Evolutionary conservation across 1,284 basidiomycete genomes (phyloP), one percentile per base, ranked within the genome.

Genomic region (Acaromyces ingoldii): DNA sequence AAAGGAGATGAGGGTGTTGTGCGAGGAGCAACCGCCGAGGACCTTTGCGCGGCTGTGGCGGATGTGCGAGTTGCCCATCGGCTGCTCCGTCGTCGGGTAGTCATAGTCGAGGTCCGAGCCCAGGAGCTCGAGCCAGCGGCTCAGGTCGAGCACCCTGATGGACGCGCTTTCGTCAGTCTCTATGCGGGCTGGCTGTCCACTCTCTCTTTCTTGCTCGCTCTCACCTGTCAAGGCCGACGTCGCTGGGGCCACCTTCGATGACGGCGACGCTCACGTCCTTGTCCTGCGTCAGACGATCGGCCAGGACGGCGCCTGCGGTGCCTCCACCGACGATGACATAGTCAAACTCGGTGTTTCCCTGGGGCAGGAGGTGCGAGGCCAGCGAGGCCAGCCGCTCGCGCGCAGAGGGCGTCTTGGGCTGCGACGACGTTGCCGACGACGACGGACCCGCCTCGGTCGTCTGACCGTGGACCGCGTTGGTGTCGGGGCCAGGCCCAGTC

Each of bases 1-100:
- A 62, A 76, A 76, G 38, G 70, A 74, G 56, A 76, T 76, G 29
- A 76, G 60, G 22, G 75, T 76, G 60, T 76, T 76, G 67, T 76
- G 75, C 41, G 70, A 73, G 15, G 65, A 70, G 58, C 75, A 76
- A 30, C 75, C 75, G 25, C 75, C 75, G 10, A 76, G 62, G 7
- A 76, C 75, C 6, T 58, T 55, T 0, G 75, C 75, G 24, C 75
- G 64, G 13, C 67, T 71, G 55, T 76, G 75, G n/a, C 65, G 60
- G 49, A 76, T 76, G 60, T 74, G 69, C 46, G 74, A 76, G 61
- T 76, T 76, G 25, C 75, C 75, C 10, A 63, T 59, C 13, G 71
- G 70, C 55, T 76, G 75, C 38, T 64, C 60, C 0, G 70, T 74
- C 4, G 72, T 73, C 4, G 72, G 67, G 45, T 76, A 76, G 46